A percentile compares a stretch with the other conserved stretches of the same genome.
These are phyloP conservation scores for Chaetoscypha palmicola DNA, from an alignment of 2,329 filamentous ascomycete species.

Conservation along the genomic window DNA sequence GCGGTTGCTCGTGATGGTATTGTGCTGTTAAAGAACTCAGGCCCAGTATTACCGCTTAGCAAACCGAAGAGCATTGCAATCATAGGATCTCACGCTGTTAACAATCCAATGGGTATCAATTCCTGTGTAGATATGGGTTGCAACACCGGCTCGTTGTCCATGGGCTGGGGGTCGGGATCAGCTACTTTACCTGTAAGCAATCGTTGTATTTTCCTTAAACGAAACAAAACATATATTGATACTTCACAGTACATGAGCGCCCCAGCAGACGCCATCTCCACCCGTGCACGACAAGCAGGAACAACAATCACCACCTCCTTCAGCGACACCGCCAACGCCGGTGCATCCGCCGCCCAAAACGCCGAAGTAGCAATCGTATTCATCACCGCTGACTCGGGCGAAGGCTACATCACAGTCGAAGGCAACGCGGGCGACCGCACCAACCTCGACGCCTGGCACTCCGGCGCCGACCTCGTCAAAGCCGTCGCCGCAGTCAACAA, in stretches of 20 bases:
- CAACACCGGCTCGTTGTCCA: constrained; percentile 54
- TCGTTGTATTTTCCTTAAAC: constrained; percentile 34
- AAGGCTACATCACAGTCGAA: constrained; percentile 61
- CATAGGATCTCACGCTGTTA: constrained; percentile 42
- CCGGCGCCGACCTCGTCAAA: constrained; percentile 50
- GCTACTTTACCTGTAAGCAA: constrained; percentile 45
- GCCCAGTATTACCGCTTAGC: constrained; percentile 43
- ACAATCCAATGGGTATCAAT: constrained; percentile 53
- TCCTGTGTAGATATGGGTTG: constrained; percentile 52
- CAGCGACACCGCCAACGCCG: constrained; percentile 46
- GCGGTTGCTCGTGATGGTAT: constrained; percentile 46
- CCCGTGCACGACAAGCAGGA: constrained; percentile 46
- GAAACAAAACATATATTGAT: constrained; percentile 41
- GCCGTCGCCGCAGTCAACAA: constrained; percentile 42
- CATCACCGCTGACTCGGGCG: constrained; percentile 62
- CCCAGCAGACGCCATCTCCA: constrained; percentile 57
- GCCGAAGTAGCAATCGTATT: constrained; percentile 54
- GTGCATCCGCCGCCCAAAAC: constrained; percentile 6
- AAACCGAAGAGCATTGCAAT: constrained; percentile 33
- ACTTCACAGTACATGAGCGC: constrained; percentile 64
- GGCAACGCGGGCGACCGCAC: constrained; percentile 62
- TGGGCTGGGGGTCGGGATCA: constrained; percentile 70
- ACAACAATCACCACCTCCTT: constrained; percentile 47
- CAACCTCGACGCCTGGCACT: constrained; percentile 55
- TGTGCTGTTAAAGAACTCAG: constrained; percentile 56